Percentiles rank a stretch among this genome's conserved stretches.
Evolutionary conservation across 2,329 filamentous ascomycete species (phyloP).

Genomic region (Gnomoniopsis sp.): DNA sequence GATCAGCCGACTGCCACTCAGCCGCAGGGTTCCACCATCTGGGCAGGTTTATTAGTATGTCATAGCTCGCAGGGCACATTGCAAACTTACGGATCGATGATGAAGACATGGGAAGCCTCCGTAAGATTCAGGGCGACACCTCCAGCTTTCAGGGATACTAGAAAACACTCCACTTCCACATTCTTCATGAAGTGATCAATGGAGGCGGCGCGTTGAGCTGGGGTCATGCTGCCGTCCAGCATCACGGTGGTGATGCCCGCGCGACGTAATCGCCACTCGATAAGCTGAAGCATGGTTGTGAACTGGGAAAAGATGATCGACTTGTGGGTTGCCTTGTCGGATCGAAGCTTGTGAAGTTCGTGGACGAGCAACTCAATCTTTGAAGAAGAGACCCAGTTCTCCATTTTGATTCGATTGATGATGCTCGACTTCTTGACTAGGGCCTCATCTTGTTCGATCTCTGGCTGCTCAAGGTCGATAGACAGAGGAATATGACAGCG

Average conservation of each 20-base stretch:
- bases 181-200: slow-evolving; percentile 98
- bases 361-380: slow-evolving; percentile 98
- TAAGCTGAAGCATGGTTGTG: slow-evolving; percentile 93
- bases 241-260: slow-evolving; percentile 98
- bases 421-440: slow-evolving; percentile 93
- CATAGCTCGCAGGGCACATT: not conserved
- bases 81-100: slow-evolving; percentile 81
- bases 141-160: slow-evolving; percentile 93
- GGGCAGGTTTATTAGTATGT: slow-evolving; percentile 9
- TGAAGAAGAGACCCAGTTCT: slow-evolving; percentile 96
- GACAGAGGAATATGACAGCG: slow-evolving; percentile 85
- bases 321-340: slow-evolving; percentile 90
- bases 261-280: slow-evolving; percentile 92
- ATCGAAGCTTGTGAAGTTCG: slow-evolving; percentile 86
- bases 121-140: slow-evolving; percentile 94
- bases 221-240: slow-evolving; percentile 97
- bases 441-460: slow-evolving; percentile 87
- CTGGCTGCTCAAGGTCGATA: slow-evolving; percentile 92
- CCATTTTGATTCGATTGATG: slow-evolving; percentile 98
- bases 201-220: slow-evolving; percentile 84
- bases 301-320: slow-evolving; percentile 98
- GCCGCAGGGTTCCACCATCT: slow-evolving; percentile 99
- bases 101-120: slow-evolving; percentile 91
- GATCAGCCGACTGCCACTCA: slow-evolving; percentile 96
- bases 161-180: slow-evolving; percentile 88